A percentile compares a stretch with the other conserved stretches of the same genome.
phyloP scores from a whole-genome alignment of 768 basidiomycete genomes.

The Pleurotus platypus region DNA sequence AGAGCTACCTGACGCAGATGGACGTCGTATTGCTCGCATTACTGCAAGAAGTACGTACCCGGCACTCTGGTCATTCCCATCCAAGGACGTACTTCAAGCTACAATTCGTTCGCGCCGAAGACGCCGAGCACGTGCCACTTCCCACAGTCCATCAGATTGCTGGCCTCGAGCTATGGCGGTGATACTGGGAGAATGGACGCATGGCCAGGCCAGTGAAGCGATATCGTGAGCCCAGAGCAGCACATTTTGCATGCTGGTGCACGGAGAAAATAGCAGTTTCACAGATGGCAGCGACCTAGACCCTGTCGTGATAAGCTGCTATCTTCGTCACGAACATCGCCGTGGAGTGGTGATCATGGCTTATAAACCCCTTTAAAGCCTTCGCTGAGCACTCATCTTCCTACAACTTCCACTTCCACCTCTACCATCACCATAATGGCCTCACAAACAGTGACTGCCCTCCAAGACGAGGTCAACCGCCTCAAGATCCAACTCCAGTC shows the following conservation, averaged over 20 bases:
- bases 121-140: too few relatives aligned
- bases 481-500: constrained; percentile 44
- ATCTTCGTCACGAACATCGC: background rate
- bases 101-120: too few relatives aligned
- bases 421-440: constrained; percentile 14
- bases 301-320: constrained; percentile 5
- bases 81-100: too few relatives aligned
- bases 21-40: too few relatives aligned
- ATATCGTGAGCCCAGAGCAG: background rate
- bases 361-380: background rate
- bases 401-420: constrained; percentile 1
- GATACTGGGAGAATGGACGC: background rate
- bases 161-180: background rate
- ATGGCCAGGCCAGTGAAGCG: background rate
- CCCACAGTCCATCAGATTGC: too few relatives aligned
- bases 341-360: background rate
- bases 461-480: constrained; percentile 42
- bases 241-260: background rate
- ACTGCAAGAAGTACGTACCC: too few relatives aligned
- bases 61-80: too few relatives aligned
- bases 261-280: background rate
- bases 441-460: constrained; percentile 16
- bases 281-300: background rate
- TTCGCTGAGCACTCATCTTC: background rate
- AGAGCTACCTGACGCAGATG: too few relatives aligned